Conservation (phyloP, 495 filamentous ascomycete species). For the Jackrogersella multiformis region DNA sequence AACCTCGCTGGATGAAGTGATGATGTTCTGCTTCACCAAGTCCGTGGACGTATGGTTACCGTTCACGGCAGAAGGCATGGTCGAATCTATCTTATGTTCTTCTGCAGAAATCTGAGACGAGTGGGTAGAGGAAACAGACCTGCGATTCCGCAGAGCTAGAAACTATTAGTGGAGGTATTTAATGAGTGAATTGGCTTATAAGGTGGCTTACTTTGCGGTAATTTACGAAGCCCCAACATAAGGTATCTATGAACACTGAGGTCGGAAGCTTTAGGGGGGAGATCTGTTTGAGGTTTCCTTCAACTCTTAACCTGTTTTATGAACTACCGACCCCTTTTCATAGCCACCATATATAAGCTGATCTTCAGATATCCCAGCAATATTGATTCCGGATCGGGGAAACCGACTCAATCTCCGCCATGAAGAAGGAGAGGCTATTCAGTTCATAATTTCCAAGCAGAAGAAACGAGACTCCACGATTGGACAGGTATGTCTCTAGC, state of each 20-base stretch:
- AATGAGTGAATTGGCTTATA: background rate
- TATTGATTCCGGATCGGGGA: constrained; percentile 22
- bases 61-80: constrained; percentile 26
- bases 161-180: background rate
- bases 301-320: background rate
- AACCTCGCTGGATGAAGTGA: constrained; percentile 18
- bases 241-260: background rate
- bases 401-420: constrained; percentile 12
- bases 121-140: constrained; percentile 29
- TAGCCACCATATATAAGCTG: background rate
- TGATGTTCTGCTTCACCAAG: constrained; percentile 2
- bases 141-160: constrained; percentile 35
- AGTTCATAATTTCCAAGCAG: constrained; percentile 20
- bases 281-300: background rate
- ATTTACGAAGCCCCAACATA: constrained; percentile 32
- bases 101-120: constrained; percentile 26
- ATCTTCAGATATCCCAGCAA: constrained; percentile 8
- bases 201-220: constrained; percentile 31
- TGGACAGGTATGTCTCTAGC: constrained; percentile 1
- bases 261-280: background rate
- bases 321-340: constrained; percentile 6
- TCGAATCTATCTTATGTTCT: constrained; percentile 12
- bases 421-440: constrained; percentile 9
- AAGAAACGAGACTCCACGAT: background rate
- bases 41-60: constrained; percentile 17